Conservation (phyloP, 495 filamentous ascomycete species). For the Annulohypoxylon stygium region DNA sequence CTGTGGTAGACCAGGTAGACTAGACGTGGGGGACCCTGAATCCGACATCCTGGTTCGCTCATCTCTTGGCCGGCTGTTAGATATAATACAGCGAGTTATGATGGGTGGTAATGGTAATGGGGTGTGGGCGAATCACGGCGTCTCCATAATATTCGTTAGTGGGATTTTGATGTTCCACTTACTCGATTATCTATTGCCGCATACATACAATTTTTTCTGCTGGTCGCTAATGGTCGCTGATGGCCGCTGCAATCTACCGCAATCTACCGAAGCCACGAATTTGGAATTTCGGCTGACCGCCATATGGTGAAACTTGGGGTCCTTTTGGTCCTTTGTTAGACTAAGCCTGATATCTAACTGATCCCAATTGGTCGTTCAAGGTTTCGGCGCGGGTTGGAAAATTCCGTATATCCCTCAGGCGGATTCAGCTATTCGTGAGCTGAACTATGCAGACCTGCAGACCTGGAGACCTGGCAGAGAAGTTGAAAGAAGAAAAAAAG, state of each 20-base stretch:
- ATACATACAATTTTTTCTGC: neutral
- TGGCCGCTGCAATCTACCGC: neutral
- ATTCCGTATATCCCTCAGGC: conserved; percentile 11
- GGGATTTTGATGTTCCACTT: conserved; percentile 5
- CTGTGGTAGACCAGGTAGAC: conserved; percentile 22
- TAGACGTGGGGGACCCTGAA: conserved; percentile 39
- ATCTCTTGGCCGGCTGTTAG: conserved; percentile 33
- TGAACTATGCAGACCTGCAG: neutral
- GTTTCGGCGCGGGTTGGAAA: neutral
- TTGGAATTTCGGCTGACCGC: conserved; percentile 24
- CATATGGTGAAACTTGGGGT: conserved; percentile 13
- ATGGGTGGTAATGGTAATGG: neutral
- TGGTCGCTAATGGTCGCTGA: neutral
- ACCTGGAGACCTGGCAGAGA: neutral
- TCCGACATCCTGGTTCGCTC: conserved; percentile 46
- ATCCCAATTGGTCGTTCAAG: neutral
- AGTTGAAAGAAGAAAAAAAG: conserved; percentile 8
- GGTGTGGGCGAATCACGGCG: conserved; percentile 40
- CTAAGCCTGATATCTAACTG: conserved; percentile 7
- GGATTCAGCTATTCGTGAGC: conserved; percentile 17
- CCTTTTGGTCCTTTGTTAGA: conserved; percentile 1
- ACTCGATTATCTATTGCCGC: conserved; percentile 22
- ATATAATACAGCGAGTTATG: conserved; percentile 12
- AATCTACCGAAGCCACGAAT: conserved; percentile 23
- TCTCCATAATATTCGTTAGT: conserved; percentile 8